Evolutionary conservation across 2,329 filamentous ascomycete genomes (phyloP).

Genomic region (Botrytis deweyae): DNA sequence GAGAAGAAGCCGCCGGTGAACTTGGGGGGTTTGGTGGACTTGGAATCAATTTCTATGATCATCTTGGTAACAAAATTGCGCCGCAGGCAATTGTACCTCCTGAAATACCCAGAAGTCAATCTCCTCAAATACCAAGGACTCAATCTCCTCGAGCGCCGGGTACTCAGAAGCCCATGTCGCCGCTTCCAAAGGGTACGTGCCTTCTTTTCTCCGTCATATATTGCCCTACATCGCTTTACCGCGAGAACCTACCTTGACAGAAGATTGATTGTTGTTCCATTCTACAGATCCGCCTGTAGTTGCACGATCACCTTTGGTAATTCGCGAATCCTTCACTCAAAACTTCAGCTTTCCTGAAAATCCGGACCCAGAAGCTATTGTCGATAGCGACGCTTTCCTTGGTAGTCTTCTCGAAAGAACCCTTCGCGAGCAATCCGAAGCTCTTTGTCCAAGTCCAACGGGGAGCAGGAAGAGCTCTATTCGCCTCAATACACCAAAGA

Average conservation of each 20-base stretch:
- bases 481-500: slow-evolving; percentile 12
- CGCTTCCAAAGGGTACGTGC: slow-evolving; percentile 12
- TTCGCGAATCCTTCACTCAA: slow-evolving; percentile 7
- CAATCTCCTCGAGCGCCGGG: slow-evolving; percentile 6
- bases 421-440: slow-evolving; percentile 31
- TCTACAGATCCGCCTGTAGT: not conserved
- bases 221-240: not conserved
- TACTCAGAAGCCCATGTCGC: slow-evolving; percentile 6
- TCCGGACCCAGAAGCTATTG: not conserved
- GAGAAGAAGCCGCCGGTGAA: slow-evolving; percentile 2
- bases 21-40: slow-evolving; percentile 15
- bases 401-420: slow-evolving; percentile 32
- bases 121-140: not conserved
- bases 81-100: not conserved
- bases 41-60: slow-evolving; percentile 28
- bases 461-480: slow-evolving; percentile 12
- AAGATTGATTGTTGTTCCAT: not conserved
- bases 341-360: slow-evolving; percentile 8
- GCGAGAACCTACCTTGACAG: not conserved
- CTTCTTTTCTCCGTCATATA: not conserved
- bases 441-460: slow-evolving; percentile 26
- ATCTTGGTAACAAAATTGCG: slow-evolving; percentile 12
- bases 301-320: slow-evolving; percentile 1
- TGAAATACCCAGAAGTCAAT: not conserved
- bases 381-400: slow-evolving; percentile 25